phyloP scores from a whole-genome alignment of 2,329 filamentous ascomycete species.

The Scortechinia acanthostroma region DNA sequence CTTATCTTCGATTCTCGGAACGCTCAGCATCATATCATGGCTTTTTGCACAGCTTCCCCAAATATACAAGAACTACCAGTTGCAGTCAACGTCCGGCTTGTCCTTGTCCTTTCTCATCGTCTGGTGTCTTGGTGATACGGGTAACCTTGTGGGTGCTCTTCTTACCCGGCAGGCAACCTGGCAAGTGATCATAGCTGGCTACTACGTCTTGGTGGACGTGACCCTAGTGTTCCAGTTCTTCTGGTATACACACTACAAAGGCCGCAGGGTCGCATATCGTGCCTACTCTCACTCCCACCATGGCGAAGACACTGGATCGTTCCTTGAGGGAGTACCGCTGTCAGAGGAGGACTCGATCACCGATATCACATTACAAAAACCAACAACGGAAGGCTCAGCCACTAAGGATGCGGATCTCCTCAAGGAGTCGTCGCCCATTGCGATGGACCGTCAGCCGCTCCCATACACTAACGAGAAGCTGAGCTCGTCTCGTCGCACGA shows the following conservation, averaged over 20 bases:
- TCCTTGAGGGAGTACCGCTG: background rate
- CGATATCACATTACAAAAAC: background rate
- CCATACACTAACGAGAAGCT: background rate
- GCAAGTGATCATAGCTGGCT: slow-evolving; percentile 58
- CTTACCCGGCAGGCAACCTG: slow-evolving; percentile 59
- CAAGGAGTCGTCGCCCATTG: background rate
- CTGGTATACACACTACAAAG: slow-evolving; percentile 39
- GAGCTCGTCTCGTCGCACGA: too few relatives aligned
- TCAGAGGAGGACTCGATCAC: background rate
- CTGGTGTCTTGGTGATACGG: slow-evolving; percentile 58
- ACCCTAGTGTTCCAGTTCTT: slow-evolving; percentile 55
- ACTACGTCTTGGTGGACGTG: slow-evolving; percentile 61
- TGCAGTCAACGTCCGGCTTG: slow-evolving; percentile 57
- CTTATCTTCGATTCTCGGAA: slow-evolving; percentile 50
- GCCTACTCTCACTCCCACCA: slow-evolving; percentile 11
- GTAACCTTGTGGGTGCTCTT: slow-evolving; percentile 54
- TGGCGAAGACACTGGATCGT: background rate
- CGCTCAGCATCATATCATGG: slow-evolving; percentile 59
- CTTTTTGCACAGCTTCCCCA: slow-evolving; percentile 65
- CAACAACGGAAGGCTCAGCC: background rate
- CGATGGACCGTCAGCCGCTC: background rate
- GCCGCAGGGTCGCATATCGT: slow-evolving; percentile 14
- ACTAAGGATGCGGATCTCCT: background rate
- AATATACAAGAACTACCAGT: slow-evolving; percentile 60
- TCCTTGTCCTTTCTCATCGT: slow-evolving; percentile 59